Conservation (phyloP, 2,329 filamentous ascomycete species). For the Nothopassalora personata region DNA sequence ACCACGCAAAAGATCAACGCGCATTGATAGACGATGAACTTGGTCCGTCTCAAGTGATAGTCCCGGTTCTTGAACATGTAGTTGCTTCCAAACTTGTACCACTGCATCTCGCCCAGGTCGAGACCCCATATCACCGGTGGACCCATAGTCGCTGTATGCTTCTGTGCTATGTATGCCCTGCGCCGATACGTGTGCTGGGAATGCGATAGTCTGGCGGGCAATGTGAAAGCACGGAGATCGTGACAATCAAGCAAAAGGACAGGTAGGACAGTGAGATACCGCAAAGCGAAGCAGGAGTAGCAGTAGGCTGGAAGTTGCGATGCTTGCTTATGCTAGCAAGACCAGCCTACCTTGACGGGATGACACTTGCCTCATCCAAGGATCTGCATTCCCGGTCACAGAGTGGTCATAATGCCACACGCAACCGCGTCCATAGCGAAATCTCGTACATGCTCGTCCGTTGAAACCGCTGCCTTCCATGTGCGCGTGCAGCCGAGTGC, state of each 20-base stretch:
- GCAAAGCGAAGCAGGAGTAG: not conserved
- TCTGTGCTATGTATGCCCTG: not conserved
- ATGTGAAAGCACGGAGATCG: not conserved
- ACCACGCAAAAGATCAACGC: constrained; percentile 55
- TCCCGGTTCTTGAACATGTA: constrained; percentile 49
- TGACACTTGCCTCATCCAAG: not conserved
- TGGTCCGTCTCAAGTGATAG: constrained; percentile 53
- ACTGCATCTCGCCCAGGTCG: constrained; percentile 53
- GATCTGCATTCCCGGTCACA: not conserved
- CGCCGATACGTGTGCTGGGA: not conserved
- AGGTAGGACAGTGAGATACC: not conserved
- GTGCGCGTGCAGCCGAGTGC: not conserved
- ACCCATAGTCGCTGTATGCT: not conserved
- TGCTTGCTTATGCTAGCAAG: not conserved
- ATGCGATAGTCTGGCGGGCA: not conserved
- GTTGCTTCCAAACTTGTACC: constrained; percentile 53
- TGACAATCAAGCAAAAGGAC: not conserved
- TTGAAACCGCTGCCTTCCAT: not conserved
- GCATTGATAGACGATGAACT: constrained; percentile 56
- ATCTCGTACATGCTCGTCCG: not conserved
- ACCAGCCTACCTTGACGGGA: not conserved
- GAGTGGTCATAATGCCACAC: not conserved
- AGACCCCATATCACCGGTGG: constrained; percentile 52
- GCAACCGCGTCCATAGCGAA: not conserved
- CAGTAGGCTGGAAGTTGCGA: not conserved